A percentile compares a stretch with the other conserved stretches of the same genome.
phyloP scores from a whole-genome alignment of 2,329 filamentous ascomycete genomes.

The Xylariaceae sp. region DNA sequence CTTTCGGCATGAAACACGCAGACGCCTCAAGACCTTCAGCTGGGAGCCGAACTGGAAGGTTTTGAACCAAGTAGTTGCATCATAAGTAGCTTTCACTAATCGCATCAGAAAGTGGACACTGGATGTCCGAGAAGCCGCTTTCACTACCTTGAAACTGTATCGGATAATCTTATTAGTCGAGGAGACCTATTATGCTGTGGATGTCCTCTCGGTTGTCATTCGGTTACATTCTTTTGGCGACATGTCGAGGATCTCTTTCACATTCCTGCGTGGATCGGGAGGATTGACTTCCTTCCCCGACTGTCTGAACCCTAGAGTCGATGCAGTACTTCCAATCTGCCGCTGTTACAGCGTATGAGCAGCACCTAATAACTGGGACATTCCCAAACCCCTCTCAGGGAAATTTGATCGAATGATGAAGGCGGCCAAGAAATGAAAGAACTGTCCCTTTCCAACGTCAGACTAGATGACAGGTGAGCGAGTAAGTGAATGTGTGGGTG shows the following conservation, averaged over 20 bases:
- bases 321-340: not conserved
- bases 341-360: not conserved
- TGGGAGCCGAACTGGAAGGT: not conserved
- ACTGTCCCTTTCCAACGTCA: not conserved
- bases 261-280: not conserved
- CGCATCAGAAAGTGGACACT: not conserved
- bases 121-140: slow-evolving; percentile 2
- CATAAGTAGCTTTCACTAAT: slow-evolving; percentile 10
- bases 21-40: not conserved
- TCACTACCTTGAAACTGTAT: slow-evolving; percentile 6
- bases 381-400: not conserved
- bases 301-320: no score
- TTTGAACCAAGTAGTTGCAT: slow-evolving; percentile 23
- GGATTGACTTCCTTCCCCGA: slow-evolving; percentile 7
- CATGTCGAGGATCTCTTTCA: not conserved
- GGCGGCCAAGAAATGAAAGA: not conserved
- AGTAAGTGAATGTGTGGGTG: not conserved
- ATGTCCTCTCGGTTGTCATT: not conserved
- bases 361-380: not conserved
- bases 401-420: not conserved
- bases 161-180: slow-evolving; percentile 6
- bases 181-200: not conserved
- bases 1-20: slow-evolving; percentile 3
- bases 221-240: not conserved
- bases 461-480: not conserved